These are phyloP conservation scores for Neophaeococcomyces aloes DNA, from an alignment of 2,329 filamentous ascomycete species.

Conservation along the genomic window DNA sequence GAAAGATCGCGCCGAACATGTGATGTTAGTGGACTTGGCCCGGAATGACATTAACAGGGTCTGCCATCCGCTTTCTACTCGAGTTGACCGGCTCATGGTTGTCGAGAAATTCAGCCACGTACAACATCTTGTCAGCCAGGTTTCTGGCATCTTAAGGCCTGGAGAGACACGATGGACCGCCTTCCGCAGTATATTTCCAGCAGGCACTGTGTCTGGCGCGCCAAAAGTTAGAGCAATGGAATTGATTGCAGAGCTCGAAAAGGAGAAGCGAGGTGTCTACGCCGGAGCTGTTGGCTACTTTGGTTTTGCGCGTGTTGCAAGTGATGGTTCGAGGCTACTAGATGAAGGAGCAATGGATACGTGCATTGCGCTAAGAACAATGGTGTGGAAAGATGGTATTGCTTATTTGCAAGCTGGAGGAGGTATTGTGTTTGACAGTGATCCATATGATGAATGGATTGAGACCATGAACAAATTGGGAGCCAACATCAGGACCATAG, in stretches of 20 bases:
- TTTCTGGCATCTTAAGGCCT: slow-evolving; percentile 74
- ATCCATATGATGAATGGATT: slow-evolving; percentile 81
- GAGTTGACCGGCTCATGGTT: slow-evolving; percentile 88
- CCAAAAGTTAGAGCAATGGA: slow-evolving; percentile 97
- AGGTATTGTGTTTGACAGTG: slow-evolving; percentile 89
- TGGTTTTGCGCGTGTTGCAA: slow-evolving; percentile 65
- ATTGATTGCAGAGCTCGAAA: slow-evolving; percentile 85
- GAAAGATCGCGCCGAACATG: slow-evolving; percentile 89
- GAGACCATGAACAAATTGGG: slow-evolving; percentile 96
- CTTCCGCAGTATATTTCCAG: slow-evolving; percentile 92
- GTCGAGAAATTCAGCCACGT: slow-evolving; percentile 94
- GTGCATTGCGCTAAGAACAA: slow-evolving; percentile 72
- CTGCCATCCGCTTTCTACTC: slow-evolving; percentile 77
- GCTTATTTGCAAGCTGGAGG: slow-evolving; percentile 82
- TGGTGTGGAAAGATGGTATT: slow-evolving; percentile 83
- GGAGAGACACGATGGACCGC: slow-evolving; percentile 89
- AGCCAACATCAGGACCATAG: slow-evolving; percentile 81
- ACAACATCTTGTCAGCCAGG: slow-evolving; percentile 92
- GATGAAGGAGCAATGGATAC: slow-evolving; percentile 86
- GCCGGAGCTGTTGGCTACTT: slow-evolving; percentile 96
- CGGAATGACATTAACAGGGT: slow-evolving; percentile 95
- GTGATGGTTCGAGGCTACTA: slow-evolving; percentile 45
- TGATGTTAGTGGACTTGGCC: slow-evolving; percentile 94
- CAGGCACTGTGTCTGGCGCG: slow-evolving; percentile 87
- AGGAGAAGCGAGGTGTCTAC: slow-evolving; percentile 89